phyloP scores from a whole-genome alignment of 192 early-diverging fungal species.

The Gryganskiella cystojenkinii region DNA sequence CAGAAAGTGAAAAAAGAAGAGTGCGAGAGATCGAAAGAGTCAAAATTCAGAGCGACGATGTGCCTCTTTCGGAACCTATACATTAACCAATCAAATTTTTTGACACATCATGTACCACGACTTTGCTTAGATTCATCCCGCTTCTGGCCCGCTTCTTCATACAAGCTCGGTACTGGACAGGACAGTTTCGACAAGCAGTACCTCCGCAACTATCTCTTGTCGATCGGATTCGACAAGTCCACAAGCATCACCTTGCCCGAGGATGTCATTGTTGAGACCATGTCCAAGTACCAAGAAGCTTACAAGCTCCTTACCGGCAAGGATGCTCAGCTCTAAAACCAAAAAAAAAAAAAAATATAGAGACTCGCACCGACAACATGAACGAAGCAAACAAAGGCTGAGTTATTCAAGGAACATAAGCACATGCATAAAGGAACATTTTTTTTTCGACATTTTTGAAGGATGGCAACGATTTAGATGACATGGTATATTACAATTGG shows the following conservation, averaged over 20 bases:
- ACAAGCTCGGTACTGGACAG: constrained; percentile 82
- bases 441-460: too few species aligned
- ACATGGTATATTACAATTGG: too few species aligned
- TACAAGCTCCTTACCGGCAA: constrained; percentile 86
- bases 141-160: constrained; percentile 93
- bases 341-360: neutral
- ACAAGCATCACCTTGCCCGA: constrained; percentile 86
- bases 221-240: constrained; percentile 90
- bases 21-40: too few species aligned
- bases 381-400: too few species aligned
- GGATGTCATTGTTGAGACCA: constrained; percentile 85
- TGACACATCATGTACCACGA: neutral
- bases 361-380: neutral
- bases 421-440: too few species aligned
- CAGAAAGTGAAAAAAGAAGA: neutral
- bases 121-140: constrained; percentile 86
- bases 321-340: constrained; percentile 64
- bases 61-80: neutral
- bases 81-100: constrained; percentile 2
- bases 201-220: constrained; percentile 92
- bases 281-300: constrained; percentile 92
- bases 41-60: neutral
- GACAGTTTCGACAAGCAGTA: constrained; percentile 98
- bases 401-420: too few species aligned
- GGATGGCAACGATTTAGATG: too few species aligned